Evolutionary conservation across 2,329 filamentous ascomycete species (phyloP), one percentile per base, ranked within the genome.

Genomic region (Arthrobotrys pseudoclavata): DNA sequence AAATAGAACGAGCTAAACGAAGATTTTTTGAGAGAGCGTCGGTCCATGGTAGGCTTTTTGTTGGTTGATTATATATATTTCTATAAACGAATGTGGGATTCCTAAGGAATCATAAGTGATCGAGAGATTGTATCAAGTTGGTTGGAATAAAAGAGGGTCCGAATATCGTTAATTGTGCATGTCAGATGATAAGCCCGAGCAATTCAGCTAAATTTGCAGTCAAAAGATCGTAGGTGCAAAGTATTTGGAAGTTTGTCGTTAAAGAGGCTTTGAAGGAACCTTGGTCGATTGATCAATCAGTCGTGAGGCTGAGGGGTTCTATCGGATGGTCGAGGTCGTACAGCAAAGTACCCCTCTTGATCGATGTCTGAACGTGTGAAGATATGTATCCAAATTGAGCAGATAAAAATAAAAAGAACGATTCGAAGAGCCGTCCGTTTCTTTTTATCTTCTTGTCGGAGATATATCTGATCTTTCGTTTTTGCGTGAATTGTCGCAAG

Each of bases 41-140:
- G 67, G 61, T 60, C 72, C 72, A 76, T 76, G 42, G 53, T 76
- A 66, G 72, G 37, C 37, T 12, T 52, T 64, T 29, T 53, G 50
- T 60, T 57, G 55, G 42, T 69, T n/a, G 26, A n/a, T n/a, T 47
- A 12, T 9, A 45, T 47, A 24, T 76, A 48, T 63, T 52, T 66
- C 37, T 64, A 76, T 69, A 76, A 76, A 76, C 60, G 72, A 76
- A 42, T 67, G 72, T 76, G 60, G 52, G 72, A 76, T 76, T 70
- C 72, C 61, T 22, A 67, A 15, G 40, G 72, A 76, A 76, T 70
- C 72, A 76, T 61, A 75, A 60, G 13, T 40, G 55, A 24, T 60
- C 13, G 55, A 60, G 55, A 24, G 55, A 60, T 60, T 60, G 55
- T 60, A 60, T 40, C 15, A 69, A 64, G 50, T 57, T 34, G 66